phyloP scores from a whole-genome alignment of 108 stramenopile species.

The Pseudonitzschia delicatissima region DNA sequence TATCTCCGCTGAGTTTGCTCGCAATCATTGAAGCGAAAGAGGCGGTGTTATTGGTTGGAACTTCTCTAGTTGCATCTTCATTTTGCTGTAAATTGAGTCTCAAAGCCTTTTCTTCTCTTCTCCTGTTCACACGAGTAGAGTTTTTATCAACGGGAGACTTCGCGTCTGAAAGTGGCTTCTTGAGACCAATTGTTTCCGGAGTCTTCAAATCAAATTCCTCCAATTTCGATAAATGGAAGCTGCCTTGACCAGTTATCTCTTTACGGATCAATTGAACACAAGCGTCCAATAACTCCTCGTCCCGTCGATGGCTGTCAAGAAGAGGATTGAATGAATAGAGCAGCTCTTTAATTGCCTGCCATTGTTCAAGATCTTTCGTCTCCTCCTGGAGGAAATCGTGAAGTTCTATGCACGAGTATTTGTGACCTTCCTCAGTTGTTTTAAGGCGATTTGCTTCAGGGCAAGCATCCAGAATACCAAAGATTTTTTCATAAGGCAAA shows the following conservation, averaged over 20 bases:
- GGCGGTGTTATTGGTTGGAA: background rate
- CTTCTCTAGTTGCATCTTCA: background rate
- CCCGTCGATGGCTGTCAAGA: conserved; percentile 28
- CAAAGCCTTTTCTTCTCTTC: conserved; percentile 11
- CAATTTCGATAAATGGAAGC: conserved; percentile 30
- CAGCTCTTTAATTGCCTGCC: conserved; percentile 37
- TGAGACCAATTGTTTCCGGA: conserved; percentile 16
- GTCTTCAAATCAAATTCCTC: background rate
- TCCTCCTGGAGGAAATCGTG: conserved; percentile 38
- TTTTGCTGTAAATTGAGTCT: conserved; percentile 2
- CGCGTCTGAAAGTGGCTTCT: conserved; percentile 31
- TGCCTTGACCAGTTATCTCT: conserved; percentile 32
- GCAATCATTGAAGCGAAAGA: conserved; percentile 13
- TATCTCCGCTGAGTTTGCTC: conserved; percentile 9
- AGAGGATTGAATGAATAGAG: conserved; percentile 43
- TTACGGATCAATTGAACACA: conserved; percentile 40
- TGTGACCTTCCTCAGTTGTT: conserved; percentile 28
- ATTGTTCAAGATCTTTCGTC: conserved; percentile 30
- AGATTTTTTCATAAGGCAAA: conserved; percentile 28
- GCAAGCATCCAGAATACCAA: conserved; percentile 36
- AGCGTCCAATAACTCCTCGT: conserved; percentile 34
- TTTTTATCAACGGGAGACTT: conserved; percentile 28
- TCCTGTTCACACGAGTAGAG: background rate
- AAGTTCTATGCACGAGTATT: conserved; percentile 37
- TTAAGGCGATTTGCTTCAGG: conserved; percentile 32